phyloP scores from a whole-genome alignment of 331 rosid genomes.

The Acacia pycnantha region DNA sequence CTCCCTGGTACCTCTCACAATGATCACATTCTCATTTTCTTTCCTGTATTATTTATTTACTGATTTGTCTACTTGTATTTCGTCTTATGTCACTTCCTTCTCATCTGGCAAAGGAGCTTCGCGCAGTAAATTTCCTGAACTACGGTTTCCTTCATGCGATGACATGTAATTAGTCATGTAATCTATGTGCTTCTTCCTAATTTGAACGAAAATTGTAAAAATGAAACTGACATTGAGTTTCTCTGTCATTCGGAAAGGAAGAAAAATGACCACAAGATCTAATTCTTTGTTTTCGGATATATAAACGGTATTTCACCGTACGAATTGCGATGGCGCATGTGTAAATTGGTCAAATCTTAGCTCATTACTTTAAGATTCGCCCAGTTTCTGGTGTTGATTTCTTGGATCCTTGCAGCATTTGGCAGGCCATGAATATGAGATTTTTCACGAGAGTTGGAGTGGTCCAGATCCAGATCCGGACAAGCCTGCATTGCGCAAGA shows the following conservation, averaged over 20 bases:
- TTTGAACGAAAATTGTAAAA: background rate
- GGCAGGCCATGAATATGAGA: background rate
- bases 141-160: background rate
- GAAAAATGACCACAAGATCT: background rate
- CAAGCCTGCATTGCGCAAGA: background rate
- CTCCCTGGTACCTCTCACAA: background rate
- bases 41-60: background rate
- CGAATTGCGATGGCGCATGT: background rate
- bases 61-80: background rate
- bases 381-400: background rate
- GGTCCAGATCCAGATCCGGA: slow-evolving; percentile 5
- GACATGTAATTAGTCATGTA: background rate
- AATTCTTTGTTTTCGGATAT: background rate
- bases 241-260: background rate
- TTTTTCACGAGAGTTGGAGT: background rate
- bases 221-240: background rate
- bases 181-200: background rate
- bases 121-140: background rate
- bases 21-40: background rate
- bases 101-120: background rate
- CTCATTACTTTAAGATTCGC: background rate
- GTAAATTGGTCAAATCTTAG: background rate
- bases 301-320: background rate
- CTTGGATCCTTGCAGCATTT: background rate
- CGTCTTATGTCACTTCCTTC: background rate